These are phyloP conservation scores for Penicillium cinerascens DNA, from an alignment of 495 filamentous ascomycete species.

Conservation along the genomic window DNA sequence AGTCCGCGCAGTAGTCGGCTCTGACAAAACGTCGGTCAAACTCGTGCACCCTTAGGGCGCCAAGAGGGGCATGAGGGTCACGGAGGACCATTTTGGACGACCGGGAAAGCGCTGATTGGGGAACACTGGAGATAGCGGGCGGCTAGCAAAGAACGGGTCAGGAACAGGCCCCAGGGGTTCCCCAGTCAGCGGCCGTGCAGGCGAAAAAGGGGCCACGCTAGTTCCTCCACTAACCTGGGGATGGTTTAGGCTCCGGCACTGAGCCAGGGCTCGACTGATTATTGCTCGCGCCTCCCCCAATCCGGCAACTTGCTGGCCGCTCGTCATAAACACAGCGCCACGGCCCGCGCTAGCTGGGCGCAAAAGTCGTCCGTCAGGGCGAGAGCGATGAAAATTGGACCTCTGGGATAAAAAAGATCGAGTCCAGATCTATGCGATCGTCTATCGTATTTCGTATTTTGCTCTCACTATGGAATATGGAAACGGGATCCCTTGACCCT, in stretches of 20 bases:
- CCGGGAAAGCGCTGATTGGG: constrained; percentile 4
- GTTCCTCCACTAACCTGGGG: constrained; percentile 3
- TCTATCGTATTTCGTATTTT: not conserved
- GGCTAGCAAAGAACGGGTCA: constrained; percentile 7
- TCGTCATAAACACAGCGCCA: constrained; percentile 6
- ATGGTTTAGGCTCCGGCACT: constrained; percentile 4
- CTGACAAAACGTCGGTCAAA: not conserved
- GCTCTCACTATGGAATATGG: not conserved
- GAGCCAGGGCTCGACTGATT: not conserved
- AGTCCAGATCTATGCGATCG: not conserved
- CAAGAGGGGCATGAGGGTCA: not conserved
- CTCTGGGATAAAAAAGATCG: not conserved
- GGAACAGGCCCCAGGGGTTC: constrained; percentile 20
- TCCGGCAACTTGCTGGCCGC: constrained; percentile 6
- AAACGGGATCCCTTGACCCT: not conserved
- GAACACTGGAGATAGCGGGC: constrained; percentile 5
- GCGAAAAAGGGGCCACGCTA: constrained; percentile 10
- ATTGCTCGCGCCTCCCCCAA: not conserved
- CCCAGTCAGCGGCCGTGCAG: not conserved
- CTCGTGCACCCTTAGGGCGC: not conserved
- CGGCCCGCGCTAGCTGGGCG: not conserved
- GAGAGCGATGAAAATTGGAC: not conserved
- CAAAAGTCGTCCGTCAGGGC: not conserved
- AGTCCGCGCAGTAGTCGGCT: no score
- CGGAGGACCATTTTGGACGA: not conserved